phyloP scores from a whole-genome alignment of 169 alveolate genomes.

The Plasmodium gonderi region DNA sequence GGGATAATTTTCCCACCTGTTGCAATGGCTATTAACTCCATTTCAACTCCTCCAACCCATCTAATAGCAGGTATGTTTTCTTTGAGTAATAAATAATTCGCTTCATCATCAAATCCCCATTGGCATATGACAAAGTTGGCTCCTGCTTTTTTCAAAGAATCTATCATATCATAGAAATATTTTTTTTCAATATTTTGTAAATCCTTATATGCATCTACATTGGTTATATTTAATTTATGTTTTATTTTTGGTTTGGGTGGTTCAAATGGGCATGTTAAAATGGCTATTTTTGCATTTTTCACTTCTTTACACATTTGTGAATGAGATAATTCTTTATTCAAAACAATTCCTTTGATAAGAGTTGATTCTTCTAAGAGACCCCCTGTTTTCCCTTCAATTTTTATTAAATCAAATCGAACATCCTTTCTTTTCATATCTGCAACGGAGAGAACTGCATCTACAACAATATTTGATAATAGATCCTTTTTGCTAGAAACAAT shows the following conservation, averaged over 20 bases:
- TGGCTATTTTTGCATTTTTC: slow-evolving; percentile 96
- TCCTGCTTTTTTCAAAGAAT: slow-evolving; percentile 94
- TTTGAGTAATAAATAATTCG: slow-evolving; percentile 92
- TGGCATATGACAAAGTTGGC: slow-evolving; percentile 98
- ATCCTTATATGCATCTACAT: slow-evolving; percentile 96
- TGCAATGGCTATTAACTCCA: slow-evolving; percentile 99
- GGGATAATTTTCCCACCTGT: slow-evolving; percentile 99
- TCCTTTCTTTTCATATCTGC: slow-evolving; percentile 97
- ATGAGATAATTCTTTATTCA: slow-evolving; percentile 98
- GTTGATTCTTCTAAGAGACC: slow-evolving; percentile 97
- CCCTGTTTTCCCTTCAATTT: slow-evolving; percentile 97
- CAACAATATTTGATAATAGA: slow-evolving; percentile 95
- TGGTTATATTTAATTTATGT: slow-evolving; percentile 97
- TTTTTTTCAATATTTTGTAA: slow-evolving; percentile 90
- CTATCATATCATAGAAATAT: slow-evolving; percentile 96
- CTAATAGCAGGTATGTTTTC: slow-evolving; percentile 96
- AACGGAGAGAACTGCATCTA: slow-evolving; percentile 97
- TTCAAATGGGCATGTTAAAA: slow-evolving; percentile 99
- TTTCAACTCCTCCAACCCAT: slow-evolving; percentile 99
- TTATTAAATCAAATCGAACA: slow-evolving; percentile 98
- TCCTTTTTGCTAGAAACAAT: slow-evolving; percentile 95
- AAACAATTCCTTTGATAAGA: slow-evolving; percentile 95
- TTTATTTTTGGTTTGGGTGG: slow-evolving; percentile 99
- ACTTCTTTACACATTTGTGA: slow-evolving; percentile 97
- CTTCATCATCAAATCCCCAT: slow-evolving; percentile 99